Evolutionary conservation across 2,329 filamentous ascomycete genomes (phyloP), one percentile per base, ranked within the genome.

Genomic region (Lanzia echinophila): DNA sequence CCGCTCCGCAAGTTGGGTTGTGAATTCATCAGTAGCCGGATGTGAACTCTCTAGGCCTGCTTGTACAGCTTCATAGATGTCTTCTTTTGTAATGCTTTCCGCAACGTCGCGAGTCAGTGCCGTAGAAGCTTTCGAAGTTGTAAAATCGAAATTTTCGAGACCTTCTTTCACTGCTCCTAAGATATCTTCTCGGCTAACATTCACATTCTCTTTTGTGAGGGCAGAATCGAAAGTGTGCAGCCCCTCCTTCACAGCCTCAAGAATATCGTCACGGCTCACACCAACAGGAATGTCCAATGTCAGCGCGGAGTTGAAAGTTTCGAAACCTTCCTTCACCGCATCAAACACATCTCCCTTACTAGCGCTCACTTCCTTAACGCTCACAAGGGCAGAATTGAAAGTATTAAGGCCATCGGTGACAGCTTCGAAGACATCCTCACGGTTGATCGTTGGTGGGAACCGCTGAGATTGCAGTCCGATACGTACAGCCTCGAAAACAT

Each of bases 241-340:
- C 0, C 90, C 90, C 65, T 95, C 89, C 61, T 90, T 92, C 43
- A 95, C 85, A 1, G 90, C 88, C 68, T 94, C 88, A 3, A 96
- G 75, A 13, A 95, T 84, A 68, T 95, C 89, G 68, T 96, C 90
- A 0, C 82, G 33, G 82, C 77, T 0, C 80, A 82, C 3, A 80
- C 73, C 2, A 75, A 73, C 59, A 73, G 76, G 67, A 86, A 83
- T 65, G 86, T 82, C 1, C 74, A 71, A 38, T 73, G 77, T 72
- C 86, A 75, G 56, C 72, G 74, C 5, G 79, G 75, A 70, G 82
- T 77, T 33, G 90, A 73, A 11, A 79, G 77, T 13, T 72, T 70
- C 15, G 79, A 63, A 13, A 85, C 71, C 56, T 83, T 78, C 4
- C 56, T 76, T 77, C 53, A 86, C 78, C 10, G 81, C 79, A 53